Evolutionary conservation across 148 eudicot species (phyloP).

Genomic region (Camellia lanceoleosa): DNA sequence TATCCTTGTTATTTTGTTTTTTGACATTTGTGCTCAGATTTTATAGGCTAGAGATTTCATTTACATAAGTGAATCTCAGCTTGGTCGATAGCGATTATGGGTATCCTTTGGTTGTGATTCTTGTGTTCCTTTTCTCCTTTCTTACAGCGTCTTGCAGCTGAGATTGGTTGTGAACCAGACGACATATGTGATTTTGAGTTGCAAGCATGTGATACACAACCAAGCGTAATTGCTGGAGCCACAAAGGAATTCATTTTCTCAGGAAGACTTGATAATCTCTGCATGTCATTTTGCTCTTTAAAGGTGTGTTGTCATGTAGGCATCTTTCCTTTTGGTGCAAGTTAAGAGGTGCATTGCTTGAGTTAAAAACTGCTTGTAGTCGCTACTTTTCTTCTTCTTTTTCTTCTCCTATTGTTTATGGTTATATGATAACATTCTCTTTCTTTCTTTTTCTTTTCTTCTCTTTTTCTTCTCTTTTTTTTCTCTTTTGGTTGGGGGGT

Average conservation of each 20-base stretch:
- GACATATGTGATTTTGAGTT: conserved; percentile 96
- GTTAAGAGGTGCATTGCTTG: neutral
- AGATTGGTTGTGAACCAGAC: conserved; percentile 79
- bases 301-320: conserved; percentile 39
- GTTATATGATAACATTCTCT: neutral
- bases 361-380: neutral
- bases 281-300: conserved; percentile 93
- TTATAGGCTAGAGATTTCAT: conserved; percentile 2
- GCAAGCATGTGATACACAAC: conserved; percentile 98
- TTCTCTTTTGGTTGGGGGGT: neutral
- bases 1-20: neutral
- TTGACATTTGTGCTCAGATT: neutral
- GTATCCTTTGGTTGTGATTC: conserved; percentile 10
- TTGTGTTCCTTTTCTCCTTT: conserved; percentile 13
- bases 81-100: neutral
- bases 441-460: neutral
- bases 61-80: neutral
- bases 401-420: neutral
- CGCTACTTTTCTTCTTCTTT: neutral
- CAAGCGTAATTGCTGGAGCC: conserved; percentile 84
- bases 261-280: conserved; percentile 96
- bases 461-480: neutral
- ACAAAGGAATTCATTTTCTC: conserved; percentile 88
- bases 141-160: conserved; percentile 71
- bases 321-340: conserved; percentile 2